Percentiles rank a stretch among this genome's conserved stretches.
Conservation (phyloP, 495 filamentous ascomycete genomes). For the Glutinoglossum americanum region DNA sequence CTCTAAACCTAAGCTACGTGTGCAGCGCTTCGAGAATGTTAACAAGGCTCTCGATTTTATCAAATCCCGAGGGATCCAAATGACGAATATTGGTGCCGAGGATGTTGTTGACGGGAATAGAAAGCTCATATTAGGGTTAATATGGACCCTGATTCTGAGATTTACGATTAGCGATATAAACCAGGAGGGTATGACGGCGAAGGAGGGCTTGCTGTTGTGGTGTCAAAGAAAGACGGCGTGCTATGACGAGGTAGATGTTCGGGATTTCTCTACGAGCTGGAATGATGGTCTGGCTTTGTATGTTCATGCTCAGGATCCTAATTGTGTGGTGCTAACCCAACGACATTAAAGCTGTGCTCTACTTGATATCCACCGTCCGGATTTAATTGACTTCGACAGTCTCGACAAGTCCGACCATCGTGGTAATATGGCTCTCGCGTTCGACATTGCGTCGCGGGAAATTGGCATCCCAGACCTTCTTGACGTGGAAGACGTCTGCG, state of each 20-base stretch:
- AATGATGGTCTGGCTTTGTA: constrained; percentile 87
- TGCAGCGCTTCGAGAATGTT: constrained; percentile 96
- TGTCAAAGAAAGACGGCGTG: constrained; percentile 97
- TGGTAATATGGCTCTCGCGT: constrained; percentile 93
- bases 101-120: constrained; percentile 96
- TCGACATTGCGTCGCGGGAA: constrained; percentile 85
- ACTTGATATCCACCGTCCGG: constrained; percentile 88
- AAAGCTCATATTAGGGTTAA: constrained; percentile 90
- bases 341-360: constrained; percentile 44
- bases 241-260: constrained; percentile 86
- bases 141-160: constrained; percentile 91
- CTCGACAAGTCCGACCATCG: constrained; percentile 87
- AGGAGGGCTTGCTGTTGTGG: constrained; percentile 88
- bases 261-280: constrained; percentile 89
- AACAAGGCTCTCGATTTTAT: constrained; percentile 89
- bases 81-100: constrained; percentile 96
- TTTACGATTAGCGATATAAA: constrained; percentile 99
- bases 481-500: constrained; percentile 95
- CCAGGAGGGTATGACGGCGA: constrained; percentile 91
- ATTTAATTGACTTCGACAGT: constrained; percentile 87
- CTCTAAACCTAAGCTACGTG: constrained; percentile 79
- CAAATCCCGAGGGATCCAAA: constrained; percentile 71
- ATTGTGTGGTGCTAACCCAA: constrained; percentile 1
- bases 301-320: constrained; percentile 4
- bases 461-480: constrained; percentile 91